Base-by-base conservation (phyloP, 163 green algal species). In the Picocystis sp. region DNA sequence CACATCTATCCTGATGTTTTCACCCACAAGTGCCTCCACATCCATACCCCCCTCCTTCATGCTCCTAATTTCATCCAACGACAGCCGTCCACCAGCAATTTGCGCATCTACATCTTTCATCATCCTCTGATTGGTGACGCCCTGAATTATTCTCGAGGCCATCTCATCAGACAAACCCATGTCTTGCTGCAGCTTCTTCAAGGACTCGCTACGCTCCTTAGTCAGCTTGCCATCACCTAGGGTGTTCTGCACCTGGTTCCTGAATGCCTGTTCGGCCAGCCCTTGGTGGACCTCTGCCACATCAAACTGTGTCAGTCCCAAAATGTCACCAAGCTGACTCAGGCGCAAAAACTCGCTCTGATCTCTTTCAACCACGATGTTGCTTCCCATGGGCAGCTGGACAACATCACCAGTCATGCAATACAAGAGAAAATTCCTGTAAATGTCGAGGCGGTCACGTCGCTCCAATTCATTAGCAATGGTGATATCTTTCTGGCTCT, bases 341-440 rank as follows among this genome's bases (percentile, higher is more conserved):
- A 93, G 71, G 11, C 82, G 72, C 23, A 64, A 66, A 57, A 92
- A 92, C 62, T 92, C 82, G 45, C 45, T 58, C 44, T 62, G 43
- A 43, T 81, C 65, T 15, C 66, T 55, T 60, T 79, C 61, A 38
- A 75, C 38, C 38, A 56, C 60, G 17, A 90, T 81, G 29, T 65
- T 71, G 9, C 76, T 73, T 23, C 88, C 89, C 71, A 96, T 91
- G 17, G 87, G 81, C 52, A 92, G 71, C 53, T 80, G 70, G 21
- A 91, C 69, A 15, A 86, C 76, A 25, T 97, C 82, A 34, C 86
- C 84, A 13, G 61, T 66, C 70, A 94, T 86, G 75, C 77, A 89
- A 65, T 89, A 87, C 54, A 93, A 74, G 9, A 92, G 70, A 68
- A 84, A 92, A 49, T 78, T 76, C 58, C 77, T 75, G 71, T 90